Conservation (phyloP, 2,329 filamentous ascomycete genomes). For the Phialocephala sp. region DNA sequence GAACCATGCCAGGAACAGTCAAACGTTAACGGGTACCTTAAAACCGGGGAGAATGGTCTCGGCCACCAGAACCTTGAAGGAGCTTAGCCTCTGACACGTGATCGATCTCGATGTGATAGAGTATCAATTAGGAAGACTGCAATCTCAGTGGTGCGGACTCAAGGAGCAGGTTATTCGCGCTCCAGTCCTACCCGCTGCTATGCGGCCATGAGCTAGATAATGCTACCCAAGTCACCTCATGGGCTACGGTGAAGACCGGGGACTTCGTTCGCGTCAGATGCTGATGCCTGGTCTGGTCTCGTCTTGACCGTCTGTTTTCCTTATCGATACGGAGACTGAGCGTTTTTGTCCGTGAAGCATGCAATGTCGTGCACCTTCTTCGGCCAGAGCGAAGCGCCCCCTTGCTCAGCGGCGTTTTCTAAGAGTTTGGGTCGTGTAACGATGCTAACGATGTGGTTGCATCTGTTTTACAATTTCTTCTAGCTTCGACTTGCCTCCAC, state of each 20-base stretch:
- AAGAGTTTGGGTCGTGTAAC: not conserved
- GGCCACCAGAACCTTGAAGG: not conserved
- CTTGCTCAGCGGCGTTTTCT: not conserved
- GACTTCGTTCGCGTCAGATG: not conserved
- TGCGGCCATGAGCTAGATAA: not conserved
- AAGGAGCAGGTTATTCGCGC: not conserved
- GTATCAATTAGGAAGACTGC: not conserved
- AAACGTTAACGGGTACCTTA: slow-evolving; percentile 7
- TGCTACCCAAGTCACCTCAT: not conserved
- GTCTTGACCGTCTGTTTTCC: not conserved
- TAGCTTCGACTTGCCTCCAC: not conserved
- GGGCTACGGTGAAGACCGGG: slow-evolving; percentile 5
- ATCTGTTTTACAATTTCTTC: slow-evolving; percentile 1
- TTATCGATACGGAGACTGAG: slow-evolving; percentile 1
- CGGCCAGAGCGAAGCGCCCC: not conserved
- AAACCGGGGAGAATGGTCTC: slow-evolving; percentile 4
- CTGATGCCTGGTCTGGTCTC: not conserved
- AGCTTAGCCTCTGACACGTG: not conserved
- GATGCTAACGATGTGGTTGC: not conserved
- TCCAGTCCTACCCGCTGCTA: not conserved
- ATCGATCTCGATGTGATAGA: not conserved
- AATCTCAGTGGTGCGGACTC: not conserved
- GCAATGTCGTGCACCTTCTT: slow-evolving; percentile 8
- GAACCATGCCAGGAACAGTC: slow-evolving; percentile 9
- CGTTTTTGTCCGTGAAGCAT: not conserved